Conservation (phyloP, 192 early-diverging fungal species). For the Phlyctochytrium planicorne region DNA sequence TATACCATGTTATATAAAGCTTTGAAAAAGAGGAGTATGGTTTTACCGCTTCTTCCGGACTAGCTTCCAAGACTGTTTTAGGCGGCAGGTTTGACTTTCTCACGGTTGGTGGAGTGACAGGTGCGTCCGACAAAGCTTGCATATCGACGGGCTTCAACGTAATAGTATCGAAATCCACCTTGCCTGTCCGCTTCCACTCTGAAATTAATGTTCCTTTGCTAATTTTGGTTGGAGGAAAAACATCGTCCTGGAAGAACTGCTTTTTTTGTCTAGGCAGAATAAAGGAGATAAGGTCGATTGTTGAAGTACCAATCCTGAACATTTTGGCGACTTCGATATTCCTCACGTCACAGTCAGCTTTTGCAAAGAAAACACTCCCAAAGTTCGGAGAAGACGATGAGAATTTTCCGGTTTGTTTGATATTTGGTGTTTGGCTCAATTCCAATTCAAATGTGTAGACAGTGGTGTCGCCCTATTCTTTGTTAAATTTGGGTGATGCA, state of each 20-base stretch:
- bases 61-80: no score
- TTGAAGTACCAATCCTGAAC: constrained; percentile 66
- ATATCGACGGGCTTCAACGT: neutral
- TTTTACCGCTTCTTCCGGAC: no score
- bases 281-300: constrained; percentile 72
- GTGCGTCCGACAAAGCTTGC: neutral
- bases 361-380: constrained; percentile 72
- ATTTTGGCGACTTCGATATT: constrained; percentile 69
- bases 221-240: constrained; percentile 54
- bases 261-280: constrained; percentile 75
- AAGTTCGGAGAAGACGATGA: constrained; percentile 56
- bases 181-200: neutral
- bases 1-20: neutral
- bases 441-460: no score
- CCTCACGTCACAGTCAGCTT: constrained; percentile 60
- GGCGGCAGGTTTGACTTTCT: neutral
- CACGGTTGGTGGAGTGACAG: neutral
- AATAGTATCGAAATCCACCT: neutral
- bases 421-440: no score
- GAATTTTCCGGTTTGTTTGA: constrained; percentile 10
- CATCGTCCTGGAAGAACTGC: constrained; percentile 90
- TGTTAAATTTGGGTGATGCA: constrained; percentile 62
- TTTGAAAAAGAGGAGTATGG: no score
- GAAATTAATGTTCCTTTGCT: constrained; percentile 49
- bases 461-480: no score